These are phyloP conservation scores for Diaporthe longicolla DNA, from an alignment of 2,329 filamentous ascomycete genomes.

Conservation along the genomic window DNA sequence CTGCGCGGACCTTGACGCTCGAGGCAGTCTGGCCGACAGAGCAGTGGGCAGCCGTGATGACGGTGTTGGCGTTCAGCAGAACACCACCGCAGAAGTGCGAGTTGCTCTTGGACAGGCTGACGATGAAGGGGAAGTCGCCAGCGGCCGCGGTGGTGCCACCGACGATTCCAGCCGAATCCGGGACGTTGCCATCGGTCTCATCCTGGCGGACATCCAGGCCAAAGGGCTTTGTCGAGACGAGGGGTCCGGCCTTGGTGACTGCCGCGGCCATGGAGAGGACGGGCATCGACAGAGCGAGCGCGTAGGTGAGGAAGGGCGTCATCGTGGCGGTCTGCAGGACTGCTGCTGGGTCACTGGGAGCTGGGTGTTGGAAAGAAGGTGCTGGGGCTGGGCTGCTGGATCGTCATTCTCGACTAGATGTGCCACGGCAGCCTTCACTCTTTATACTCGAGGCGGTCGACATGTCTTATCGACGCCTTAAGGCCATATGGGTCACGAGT, in stretches of 20 bases:
- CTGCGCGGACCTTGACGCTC: slow-evolving; percentile 48
- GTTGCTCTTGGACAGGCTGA: slow-evolving; percentile 44
- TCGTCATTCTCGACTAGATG: not conserved
- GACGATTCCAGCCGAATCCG: not conserved
- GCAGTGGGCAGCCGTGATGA: slow-evolving; percentile 53
- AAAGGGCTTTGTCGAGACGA: slow-evolving; percentile 27
- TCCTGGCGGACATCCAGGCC: slow-evolving; percentile 27
- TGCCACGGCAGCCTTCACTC: not conserved
- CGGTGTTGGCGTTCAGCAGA: slow-evolving; percentile 51
- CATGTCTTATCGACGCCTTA: not conserved
- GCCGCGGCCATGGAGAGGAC: slow-evolving; percentile 36
- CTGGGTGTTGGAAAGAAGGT: slow-evolving; percentile 3
- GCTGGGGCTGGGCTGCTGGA: slow-evolving; percentile 30
- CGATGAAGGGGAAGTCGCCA: slow-evolving; percentile 53
- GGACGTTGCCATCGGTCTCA: not conserved
- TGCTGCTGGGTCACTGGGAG: slow-evolving; percentile 29
- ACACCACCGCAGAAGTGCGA: slow-evolving; percentile 50
- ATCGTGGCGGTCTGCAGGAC: slow-evolving; percentile 35
- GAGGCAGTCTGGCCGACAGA: slow-evolving; percentile 43
- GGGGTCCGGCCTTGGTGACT: slow-evolving; percentile 23
- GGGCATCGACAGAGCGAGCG: slow-evolving; percentile 33
- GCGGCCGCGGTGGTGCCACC: slow-evolving; percentile 34
- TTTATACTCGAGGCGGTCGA: slow-evolving; percentile 29
- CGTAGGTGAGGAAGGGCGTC: slow-evolving; percentile 38
- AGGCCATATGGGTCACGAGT: not conserved